phyloP scores from a whole-genome alignment of 2,329 filamentous ascomycete genomes.

The Aureobasidium sp. region DNA sequence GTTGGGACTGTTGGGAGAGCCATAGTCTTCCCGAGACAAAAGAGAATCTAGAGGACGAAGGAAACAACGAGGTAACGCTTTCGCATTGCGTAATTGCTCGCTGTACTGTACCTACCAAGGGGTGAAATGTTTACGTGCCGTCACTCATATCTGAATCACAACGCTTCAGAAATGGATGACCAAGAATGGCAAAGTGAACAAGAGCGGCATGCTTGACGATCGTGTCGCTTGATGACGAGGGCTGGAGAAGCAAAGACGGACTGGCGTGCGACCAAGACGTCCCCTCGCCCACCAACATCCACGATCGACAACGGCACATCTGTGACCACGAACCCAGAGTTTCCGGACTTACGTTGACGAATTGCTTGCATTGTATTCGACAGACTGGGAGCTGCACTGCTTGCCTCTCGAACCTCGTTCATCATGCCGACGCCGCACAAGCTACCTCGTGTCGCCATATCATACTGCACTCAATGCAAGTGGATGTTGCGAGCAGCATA shows the following conservation, averaged over 20 bases:
- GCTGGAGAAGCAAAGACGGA: not conserved
- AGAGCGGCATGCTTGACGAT: not conserved
- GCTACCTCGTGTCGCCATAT: constrained; percentile 73
- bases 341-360: not conserved
- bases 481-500: constrained; percentile 38
- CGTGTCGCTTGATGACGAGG: not conserved
- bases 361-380: not conserved
- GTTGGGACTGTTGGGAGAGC: not conserved
- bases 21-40: not conserved
- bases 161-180: not conserved
- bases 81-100: constrained; percentile 3
- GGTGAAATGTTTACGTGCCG: not conserved
- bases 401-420: not conserved
- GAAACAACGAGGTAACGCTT: not conserved
- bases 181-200: not conserved
- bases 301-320: not conserved
- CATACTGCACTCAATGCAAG: constrained; percentile 80
- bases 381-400: not conserved
- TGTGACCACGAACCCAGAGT: not conserved
- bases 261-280: not conserved
- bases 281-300: not conserved
- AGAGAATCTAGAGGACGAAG: not conserved
- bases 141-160: not conserved
- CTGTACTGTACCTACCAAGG: not conserved
- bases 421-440: not conserved